Conservation (phyloP, 129 eudicot genomes). For the Lonicera japonica region DNA sequence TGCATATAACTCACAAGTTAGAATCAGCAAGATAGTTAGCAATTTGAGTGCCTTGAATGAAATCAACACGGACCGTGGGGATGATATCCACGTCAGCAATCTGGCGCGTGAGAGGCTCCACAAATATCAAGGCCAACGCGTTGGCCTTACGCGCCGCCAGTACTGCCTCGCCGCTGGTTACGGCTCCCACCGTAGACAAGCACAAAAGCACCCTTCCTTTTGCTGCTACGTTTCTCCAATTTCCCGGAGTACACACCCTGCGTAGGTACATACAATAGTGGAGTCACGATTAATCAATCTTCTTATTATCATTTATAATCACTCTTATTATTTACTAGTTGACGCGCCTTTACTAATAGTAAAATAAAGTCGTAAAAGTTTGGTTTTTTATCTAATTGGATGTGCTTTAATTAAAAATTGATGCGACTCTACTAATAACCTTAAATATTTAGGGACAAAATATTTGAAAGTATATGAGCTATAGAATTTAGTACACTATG, state of each 20-base stretch:
- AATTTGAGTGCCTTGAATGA: constrained; percentile 54
- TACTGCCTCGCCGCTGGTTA: constrained; percentile 39
- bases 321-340: too few species aligned
- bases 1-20: constrained; percentile 1
- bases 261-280: constrained; percentile 7
- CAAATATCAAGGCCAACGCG: constrained; percentile 56
- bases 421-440: too few species aligned
- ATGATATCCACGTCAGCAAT: constrained; percentile 41
- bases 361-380: too few species aligned
- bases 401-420: too few species aligned
- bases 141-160: constrained; percentile 32
- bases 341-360: too few species aligned
- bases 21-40: constrained; percentile 30
- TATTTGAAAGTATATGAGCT: too few species aligned
- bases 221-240: constrained; percentile 30
- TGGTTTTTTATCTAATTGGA: too few species aligned
- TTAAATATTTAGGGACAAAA: too few species aligned
- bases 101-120: constrained; percentile 46
- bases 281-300: too few species aligned
- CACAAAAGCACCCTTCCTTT: constrained; percentile 44
- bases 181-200: constrained; percentile 41
- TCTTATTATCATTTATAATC: too few species aligned
- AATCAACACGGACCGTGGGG: constrained; percentile 52
- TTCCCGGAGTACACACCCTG: constrained; percentile 38
- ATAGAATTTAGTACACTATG: too few species aligned